Conservation (phyloP, 768 basidiomycete genomes). For the Pleurotus platypus region DNA sequence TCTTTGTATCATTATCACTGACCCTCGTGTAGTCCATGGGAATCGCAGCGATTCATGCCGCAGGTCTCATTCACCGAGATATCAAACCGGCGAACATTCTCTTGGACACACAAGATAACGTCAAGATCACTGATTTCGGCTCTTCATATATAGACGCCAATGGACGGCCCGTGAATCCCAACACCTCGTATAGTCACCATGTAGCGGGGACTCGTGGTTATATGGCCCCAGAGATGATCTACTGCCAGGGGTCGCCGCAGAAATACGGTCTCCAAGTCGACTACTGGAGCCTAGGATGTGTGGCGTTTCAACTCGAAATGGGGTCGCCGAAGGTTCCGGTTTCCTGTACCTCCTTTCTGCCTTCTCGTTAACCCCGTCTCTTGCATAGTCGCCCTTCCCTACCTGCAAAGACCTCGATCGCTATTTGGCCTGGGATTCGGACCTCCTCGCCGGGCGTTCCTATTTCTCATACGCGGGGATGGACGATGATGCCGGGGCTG, state of each 20-base stretch:
- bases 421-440: not conserved
- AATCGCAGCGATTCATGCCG: conserved; percentile 43
- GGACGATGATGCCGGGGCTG: conserved; percentile 14
- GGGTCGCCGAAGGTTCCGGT: conserved; percentile 18
- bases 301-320: conserved; percentile 33
- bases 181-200: conserved; percentile 17
- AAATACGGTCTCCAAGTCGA: conserved; percentile 31
- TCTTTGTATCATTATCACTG: not conserved
- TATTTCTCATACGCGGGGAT: conserved; percentile 23
- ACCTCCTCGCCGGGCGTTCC: conserved; percentile 5
- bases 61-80: conserved; percentile 66
- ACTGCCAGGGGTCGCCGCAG: conserved; percentile 15
- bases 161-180: conserved; percentile 12
- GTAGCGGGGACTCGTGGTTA: conserved; percentile 31
- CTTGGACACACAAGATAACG: conserved; percentile 37
- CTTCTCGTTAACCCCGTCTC: not conserved
- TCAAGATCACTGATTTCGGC: conserved; percentile 41
- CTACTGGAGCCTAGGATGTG: conserved; percentile 40
- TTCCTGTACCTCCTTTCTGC: no score
- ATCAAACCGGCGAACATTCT: conserved; percentile 71
- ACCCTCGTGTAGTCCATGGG: conserved; percentile 30
- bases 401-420: not conserved
- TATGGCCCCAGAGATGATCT: conserved; percentile 38
- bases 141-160: conserved; percentile 21
- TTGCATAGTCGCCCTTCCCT: not conserved